A percentile compares a stretch with the other conserved stretches of the same genome.
Evolutionary conservation across 2,329 filamentous ascomycete species (phyloP).

Genomic region (Colletotrichum nymphaeae): DNA sequence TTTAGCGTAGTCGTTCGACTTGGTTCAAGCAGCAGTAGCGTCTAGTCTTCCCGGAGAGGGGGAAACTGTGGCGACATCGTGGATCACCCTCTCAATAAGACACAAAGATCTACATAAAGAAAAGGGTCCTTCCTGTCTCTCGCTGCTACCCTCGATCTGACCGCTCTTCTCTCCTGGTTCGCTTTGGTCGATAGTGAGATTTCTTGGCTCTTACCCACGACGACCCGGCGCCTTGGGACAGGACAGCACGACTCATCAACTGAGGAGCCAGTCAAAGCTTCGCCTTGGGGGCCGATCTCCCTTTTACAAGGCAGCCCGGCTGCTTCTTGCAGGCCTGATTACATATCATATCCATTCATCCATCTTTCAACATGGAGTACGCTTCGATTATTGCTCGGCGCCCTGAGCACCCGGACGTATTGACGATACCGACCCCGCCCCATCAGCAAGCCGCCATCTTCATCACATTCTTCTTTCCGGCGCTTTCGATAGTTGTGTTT

Average conservation of each 20-base stretch:
- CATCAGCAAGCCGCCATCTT: slow-evolving; percentile 44
- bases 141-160: neutral
- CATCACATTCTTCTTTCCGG: slow-evolving; percentile 47
- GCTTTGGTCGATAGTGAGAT: neutral
- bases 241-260: slow-evolving; percentile 3
- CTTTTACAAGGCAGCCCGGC: neutral
- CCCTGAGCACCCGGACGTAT: slow-evolving; percentile 40
- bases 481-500: slow-evolving; percentile 42
- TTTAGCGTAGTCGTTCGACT: slow-evolving; percentile 20
- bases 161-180: slow-evolving; percentile 13
- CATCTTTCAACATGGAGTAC: slow-evolving; percentile 12
- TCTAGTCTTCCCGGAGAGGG: slow-evolving; percentile 4
- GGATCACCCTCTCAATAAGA: neutral
- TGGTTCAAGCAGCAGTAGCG: neutral
- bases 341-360: no score
- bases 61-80: slow-evolving; percentile 18
- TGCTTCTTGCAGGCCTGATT: neutral
- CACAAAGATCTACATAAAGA: slow-evolving; percentile 18
- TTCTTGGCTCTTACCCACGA: slow-evolving; percentile 14
- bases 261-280: slow-evolving; percentile 11
- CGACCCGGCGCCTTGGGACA: slow-evolving; percentile 16
- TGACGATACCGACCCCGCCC: slow-evolving; percentile 46
- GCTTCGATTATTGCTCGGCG: slow-evolving; percentile 17
- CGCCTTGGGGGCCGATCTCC: slow-evolving; percentile 7
- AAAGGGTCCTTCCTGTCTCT: neutral